phyloP scores from a whole-genome alignment of 345 rosid genomes.

The Melaleuca alternifolia region DNA sequence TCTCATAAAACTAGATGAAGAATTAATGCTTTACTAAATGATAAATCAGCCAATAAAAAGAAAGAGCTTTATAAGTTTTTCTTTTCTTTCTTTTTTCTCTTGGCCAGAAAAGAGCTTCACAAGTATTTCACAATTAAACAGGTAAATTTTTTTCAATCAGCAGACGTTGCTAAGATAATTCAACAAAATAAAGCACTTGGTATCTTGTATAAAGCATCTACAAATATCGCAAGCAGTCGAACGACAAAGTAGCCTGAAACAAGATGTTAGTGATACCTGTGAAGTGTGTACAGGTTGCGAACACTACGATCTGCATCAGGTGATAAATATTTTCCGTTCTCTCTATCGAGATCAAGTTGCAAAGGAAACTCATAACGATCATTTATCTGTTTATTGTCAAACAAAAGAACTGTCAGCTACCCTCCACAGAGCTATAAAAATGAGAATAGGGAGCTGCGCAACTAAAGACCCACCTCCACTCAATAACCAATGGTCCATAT shows the following conservation, averaged over 20 bases:
- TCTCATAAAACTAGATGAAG: neutral
- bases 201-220: neutral
- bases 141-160: neutral
- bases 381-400: conserved; percentile 19
- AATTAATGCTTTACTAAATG: neutral
- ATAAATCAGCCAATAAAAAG: neutral
- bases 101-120: neutral
- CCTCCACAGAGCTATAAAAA: neutral
- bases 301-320: conserved; percentile 39
- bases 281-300: conserved; percentile 38
- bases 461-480: neutral
- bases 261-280: conserved; percentile 15
- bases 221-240: neutral
- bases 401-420: neutral
- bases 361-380: conserved; percentile 47
- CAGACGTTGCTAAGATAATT: neutral
- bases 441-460: neutral
- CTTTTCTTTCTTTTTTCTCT: neutral
- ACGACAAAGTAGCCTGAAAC: neutral
- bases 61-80: neutral
- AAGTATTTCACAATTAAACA: neutral
- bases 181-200: neutral
- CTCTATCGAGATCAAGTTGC: conserved; percentile 46
- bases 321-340: conserved; percentile 30
- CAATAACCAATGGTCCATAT: neutral